Percentiles rank a stretch among this genome's conserved stretches.
Conservation (phyloP, 2,329 filamentous ascomycete genomes). For the Aureobasidium melanogenum region DNA sequence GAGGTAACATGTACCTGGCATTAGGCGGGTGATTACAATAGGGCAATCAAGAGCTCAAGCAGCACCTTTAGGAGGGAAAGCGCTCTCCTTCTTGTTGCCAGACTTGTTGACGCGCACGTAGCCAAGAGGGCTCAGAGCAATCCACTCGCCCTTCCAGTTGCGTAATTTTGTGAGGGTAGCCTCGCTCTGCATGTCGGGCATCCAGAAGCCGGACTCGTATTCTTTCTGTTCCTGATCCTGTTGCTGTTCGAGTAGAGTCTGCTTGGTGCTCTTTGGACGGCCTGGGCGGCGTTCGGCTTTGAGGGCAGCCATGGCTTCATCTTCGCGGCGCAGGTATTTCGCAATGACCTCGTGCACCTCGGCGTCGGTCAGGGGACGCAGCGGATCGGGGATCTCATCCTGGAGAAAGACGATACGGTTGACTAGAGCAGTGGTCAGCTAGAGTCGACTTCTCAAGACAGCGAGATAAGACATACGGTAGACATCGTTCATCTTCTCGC, state of each 20-base stretch:
- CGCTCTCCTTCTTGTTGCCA: constrained; percentile 58
- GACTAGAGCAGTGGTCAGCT: constrained; percentile 38
- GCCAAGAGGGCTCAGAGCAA: constrained; percentile 63
- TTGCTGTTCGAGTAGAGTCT: constrained; percentile 67
- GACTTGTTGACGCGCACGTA: constrained; percentile 66
- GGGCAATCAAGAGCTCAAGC: constrained; percentile 18
- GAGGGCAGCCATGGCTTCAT: constrained; percentile 58
- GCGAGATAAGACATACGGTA: constrained; percentile 44
- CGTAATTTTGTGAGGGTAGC: constrained; percentile 58
- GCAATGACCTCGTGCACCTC: constrained; percentile 46
- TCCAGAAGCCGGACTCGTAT: constrained; percentile 74
- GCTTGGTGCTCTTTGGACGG: constrained; percentile 65
- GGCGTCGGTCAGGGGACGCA: constrained; percentile 43
- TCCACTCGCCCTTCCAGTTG: constrained; percentile 78
- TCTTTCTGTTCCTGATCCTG: constrained; percentile 67
- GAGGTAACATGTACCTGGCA: neutral
- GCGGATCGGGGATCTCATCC: constrained; percentile 24
- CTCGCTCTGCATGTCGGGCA: constrained; percentile 66
- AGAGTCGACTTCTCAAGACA: neutral
- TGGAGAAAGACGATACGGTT: constrained; percentile 65
- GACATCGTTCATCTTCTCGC: constrained; percentile 65
- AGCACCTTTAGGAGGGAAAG: constrained; percentile 59
- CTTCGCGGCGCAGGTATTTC: constrained; percentile 50
- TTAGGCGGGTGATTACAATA: neutral
- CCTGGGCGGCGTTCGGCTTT: constrained; percentile 68